Conservation (phyloP, 495 filamentous ascomycete genomes). For the Penicillium goetzii region DNA sequence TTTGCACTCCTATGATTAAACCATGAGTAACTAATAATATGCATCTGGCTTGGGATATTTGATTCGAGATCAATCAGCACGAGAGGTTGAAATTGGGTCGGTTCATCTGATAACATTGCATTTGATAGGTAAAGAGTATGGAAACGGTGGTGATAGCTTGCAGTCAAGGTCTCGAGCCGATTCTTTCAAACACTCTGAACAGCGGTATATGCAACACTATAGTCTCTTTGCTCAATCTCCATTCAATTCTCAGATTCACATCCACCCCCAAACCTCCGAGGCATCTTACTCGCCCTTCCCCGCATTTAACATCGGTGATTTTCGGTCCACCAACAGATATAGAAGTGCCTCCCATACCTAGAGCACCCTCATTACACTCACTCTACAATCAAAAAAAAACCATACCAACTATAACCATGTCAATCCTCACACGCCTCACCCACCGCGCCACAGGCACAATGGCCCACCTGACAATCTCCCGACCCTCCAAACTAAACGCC, state of each 20-base stretch:
- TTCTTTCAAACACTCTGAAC: background rate
- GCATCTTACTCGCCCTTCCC: constrained; percentile 11
- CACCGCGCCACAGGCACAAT: constrained; percentile 23
- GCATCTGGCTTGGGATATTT: background rate
- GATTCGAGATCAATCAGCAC: background rate
- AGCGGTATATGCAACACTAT: too few species aligned
- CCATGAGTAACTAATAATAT: constrained; percentile 9
- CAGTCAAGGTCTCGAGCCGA: background rate
- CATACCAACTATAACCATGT: background rate
- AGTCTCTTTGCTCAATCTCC: background rate
- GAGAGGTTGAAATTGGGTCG: background rate
- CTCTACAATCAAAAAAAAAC: background rate
- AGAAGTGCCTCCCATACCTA: background rate
- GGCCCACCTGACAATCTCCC: constrained; percentile 30
- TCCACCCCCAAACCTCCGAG: background rate
- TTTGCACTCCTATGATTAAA: background rate
- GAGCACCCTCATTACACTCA: too few species aligned
- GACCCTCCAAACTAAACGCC: constrained; percentile 30
- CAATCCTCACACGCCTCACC: constrained; percentile 25
- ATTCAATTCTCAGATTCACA: background rate
- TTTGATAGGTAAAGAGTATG: background rate
- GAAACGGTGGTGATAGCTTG: background rate
- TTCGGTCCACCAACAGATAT: constrained; percentile 11
- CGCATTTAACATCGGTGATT: constrained; percentile 22
- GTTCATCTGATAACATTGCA: background rate